These are phyloP conservation scores for Suillus hirtellus DNA, from an alignment of 768 basidiomycete genomes.

Conservation along the genomic window DNA sequence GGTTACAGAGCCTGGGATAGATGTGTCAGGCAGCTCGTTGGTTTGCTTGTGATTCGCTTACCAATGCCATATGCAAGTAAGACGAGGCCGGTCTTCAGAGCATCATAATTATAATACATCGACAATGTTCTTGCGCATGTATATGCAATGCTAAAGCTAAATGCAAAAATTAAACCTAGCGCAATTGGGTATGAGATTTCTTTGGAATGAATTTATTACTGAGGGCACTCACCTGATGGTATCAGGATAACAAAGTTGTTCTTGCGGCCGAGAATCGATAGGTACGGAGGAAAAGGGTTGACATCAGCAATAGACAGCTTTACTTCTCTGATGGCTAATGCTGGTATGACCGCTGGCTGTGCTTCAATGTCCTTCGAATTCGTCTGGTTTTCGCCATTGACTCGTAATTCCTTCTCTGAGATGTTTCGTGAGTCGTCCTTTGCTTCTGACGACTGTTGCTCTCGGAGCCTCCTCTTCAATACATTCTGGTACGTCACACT, in stretches of 20 bases:
- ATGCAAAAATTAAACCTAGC: slow-evolving; percentile 71
- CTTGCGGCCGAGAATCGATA: slow-evolving; percentile 53
- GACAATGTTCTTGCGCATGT: slow-evolving; percentile 73
- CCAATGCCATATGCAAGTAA: slow-evolving; percentile 76
- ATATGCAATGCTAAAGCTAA: slow-evolving; percentile 69
- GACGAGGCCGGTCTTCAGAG: slow-evolving; percentile 75
- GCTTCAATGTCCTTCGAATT: slow-evolving; percentile 25
- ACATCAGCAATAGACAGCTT: slow-evolving; percentile 65
- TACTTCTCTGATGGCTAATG: slow-evolving; percentile 34
- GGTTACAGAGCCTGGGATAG: slow-evolving; percentile 42
- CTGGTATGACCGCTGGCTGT: slow-evolving; percentile 12
- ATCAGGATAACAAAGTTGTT: slow-evolving; percentile 69
- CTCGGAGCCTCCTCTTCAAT: slow-evolving; percentile 44
- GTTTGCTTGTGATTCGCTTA: slow-evolving; percentile 25
- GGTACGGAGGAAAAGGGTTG: slow-evolving; percentile 67
- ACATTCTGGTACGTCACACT: slow-evolving; percentile 77
- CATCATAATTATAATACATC: slow-evolving; percentile 60
- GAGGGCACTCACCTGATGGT: slow-evolving; percentile 26
- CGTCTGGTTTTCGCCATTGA: slow-evolving; percentile 1
- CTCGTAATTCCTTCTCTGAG: slow-evolving; percentile 5
- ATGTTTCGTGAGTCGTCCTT: slow-evolving; percentile 21
- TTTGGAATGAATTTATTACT: slow-evolving; percentile 5
- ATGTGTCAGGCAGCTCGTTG: neutral
- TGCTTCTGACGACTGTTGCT: slow-evolving; percentile 17
- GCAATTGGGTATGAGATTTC: slow-evolving; percentile 4